Base-by-base conservation (phyloP, 352 stramenopile genomes). In the Globisporangium recalcitrans region DNA sequence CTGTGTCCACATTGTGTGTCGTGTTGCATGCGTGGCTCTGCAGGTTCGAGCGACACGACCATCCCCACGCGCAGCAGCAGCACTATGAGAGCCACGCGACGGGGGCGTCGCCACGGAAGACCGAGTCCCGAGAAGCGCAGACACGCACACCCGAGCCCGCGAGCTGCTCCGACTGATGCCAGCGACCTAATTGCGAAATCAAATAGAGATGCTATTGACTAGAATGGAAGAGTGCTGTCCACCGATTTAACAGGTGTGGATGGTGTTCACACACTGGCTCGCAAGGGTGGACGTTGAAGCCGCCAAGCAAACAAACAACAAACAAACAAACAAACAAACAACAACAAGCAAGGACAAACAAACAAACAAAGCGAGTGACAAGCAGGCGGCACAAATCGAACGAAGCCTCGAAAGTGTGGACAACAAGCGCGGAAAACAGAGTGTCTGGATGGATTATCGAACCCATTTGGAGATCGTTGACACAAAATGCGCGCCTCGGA, bases 11-110 rank as follows among this genome's bases (percentile, higher is more conserved):
- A n/a, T n/a, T n/a, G n/a, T n/a, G n/a, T n/a, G n/a, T 10, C 10
- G 13, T 8, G 5, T 16, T 32, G 3, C 27, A 19, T 11, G 42
- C n/a, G n/a, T n/a, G n/a, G n/a, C n/a, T n/a, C n/a, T n/a, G n/a
- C 58, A 75, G 71, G 31, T 63, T 0, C 63, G 48, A 52, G 42
- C 57, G 8, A 40, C 61, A 3, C 60, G 68, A 19, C 73, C 68
- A 34, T 72, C 70, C 6, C 62, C 60, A 14, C 60, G 51, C 21
- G 40, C 29, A 27, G 5, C 10, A 14, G 6, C 42, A 62, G 52
- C 32, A 58, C 11, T 14, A 26, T 31, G 42, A 62, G 56, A 52
- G 26, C n/a, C 40, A 51, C 42, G 40, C 36, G 13, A 3, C 42
- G n/a, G 53, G 16, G 19, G 53, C 21, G 27, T 52, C 24, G 16